phyloP scores from a whole-genome alignment of 805 yeast genomes.

The Metschnikowia kofuensis region DNA sequence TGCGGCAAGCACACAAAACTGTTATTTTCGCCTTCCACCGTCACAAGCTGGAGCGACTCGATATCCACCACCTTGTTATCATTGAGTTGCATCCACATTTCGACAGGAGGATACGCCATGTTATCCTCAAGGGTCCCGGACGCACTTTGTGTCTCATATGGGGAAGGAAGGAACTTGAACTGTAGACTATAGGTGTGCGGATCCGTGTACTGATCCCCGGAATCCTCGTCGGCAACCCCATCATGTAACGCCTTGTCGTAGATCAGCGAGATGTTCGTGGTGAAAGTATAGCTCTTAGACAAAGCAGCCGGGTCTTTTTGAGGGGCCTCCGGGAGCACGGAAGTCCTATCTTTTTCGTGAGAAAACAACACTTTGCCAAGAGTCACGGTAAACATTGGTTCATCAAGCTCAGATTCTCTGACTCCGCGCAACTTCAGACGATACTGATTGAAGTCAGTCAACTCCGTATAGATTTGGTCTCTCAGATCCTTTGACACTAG shows the following conservation, averaged over 20 bases:
- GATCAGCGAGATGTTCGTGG: conserved; percentile 31
- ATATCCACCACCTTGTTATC: conserved; percentile 35
- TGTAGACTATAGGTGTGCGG: conserved; percentile 38
- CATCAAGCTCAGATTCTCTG: conserved; percentile 15
- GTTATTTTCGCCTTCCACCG: conserved; percentile 45
- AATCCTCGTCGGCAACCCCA: conserved; percentile 22
- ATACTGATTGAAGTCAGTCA: conserved; percentile 26
- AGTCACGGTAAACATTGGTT: conserved; percentile 34
- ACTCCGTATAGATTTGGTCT: conserved; percentile 22
- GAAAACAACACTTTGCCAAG: conserved; percentile 40
- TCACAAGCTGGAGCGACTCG: conserved; percentile 39
- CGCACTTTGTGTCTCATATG: conserved; percentile 20
- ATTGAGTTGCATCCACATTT: conserved; percentile 50
- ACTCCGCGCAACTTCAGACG: conserved; percentile 23
- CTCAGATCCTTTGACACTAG: conserved; percentile 6
- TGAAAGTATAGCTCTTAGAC: conserved; percentile 23
- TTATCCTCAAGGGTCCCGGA: conserved; percentile 14
- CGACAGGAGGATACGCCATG: conserved; percentile 49
- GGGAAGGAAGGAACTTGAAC: conserved; percentile 45
- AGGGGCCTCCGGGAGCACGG: conserved; percentile 2
- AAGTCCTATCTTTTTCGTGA: conserved; percentile 4
- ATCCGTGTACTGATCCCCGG: conserved; percentile 17
- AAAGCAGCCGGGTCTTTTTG: background rate
- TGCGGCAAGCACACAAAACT: conserved; percentile 43
- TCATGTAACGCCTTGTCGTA: conserved; percentile 31